Evolutionary conservation across 2,329 filamentous ascomycete species (phyloP).

Genomic region (Talaromyces sp.): DNA sequence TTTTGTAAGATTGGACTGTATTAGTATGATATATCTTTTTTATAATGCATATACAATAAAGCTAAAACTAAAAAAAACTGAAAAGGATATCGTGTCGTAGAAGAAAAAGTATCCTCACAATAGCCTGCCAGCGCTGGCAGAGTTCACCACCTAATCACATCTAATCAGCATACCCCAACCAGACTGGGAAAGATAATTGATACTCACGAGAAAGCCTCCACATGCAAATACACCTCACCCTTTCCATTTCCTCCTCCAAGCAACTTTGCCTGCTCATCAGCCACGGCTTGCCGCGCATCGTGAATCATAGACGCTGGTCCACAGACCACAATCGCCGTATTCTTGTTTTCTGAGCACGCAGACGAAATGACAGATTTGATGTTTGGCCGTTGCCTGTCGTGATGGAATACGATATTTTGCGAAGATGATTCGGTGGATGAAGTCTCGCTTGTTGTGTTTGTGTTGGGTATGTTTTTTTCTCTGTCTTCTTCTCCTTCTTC

Average conservation of each 20-base stretch:
- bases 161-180: background rate
- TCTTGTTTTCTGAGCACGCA: background rate
- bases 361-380: background rate
- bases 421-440: slow-evolving; percentile 7
- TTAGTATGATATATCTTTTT: background rate
- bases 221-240: slow-evolving; percentile 41
- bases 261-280: slow-evolving; percentile 34
- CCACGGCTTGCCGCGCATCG: slow-evolving; percentile 44
- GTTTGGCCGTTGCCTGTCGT: background rate
- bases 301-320: slow-evolving; percentile 43
- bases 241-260: slow-evolving; percentile 21
- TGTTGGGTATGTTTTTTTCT: background rate
- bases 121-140: too few relatives aligned
- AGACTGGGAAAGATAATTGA: background rate
- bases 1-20: slow-evolving; percentile 2
- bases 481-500: background rate
- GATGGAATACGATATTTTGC: background rate
- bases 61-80: too few relatives aligned
- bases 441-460: background rate
- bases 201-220: slow-evolving; percentile 44
- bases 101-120: too few relatives aligned
- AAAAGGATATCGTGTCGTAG: background rate
- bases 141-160: background rate
- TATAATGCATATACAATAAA: background rate
- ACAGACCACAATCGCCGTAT: slow-evolving; percentile 33